phyloP scores from a whole-genome alignment of 1,284 basidiomycete species.

The Melampsora americana region DNA sequence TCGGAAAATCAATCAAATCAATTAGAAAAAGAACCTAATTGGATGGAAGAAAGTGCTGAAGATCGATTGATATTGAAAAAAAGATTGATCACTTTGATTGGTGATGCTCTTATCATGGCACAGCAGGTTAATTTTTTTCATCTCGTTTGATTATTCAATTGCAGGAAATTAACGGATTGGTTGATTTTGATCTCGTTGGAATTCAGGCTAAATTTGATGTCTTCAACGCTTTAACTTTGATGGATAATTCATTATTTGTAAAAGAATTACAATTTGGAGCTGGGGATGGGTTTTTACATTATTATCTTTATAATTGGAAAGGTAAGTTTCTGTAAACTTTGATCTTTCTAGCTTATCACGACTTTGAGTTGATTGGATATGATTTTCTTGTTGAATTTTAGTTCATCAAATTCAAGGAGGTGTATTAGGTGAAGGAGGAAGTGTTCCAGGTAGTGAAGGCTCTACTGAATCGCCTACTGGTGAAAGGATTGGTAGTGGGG shows the following conservation, averaged over 20 bases:
- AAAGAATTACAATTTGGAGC: conserved; percentile 77
- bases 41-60: conserved; percentile 10
- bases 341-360: background rate
- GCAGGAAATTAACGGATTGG: background rate
- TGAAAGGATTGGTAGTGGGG: conserved; percentile 65
- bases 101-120: conserved; percentile 49
- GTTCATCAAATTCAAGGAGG: conserved; percentile 43
- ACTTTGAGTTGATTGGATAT: background rate
- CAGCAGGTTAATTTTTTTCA: conserved; percentile 46
- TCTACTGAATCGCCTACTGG: conserved; percentile 54
- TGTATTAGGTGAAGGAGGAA: conserved; percentile 50
- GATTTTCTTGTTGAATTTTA: conserved; percentile 10
- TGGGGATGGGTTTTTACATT: conserved; percentile 83
- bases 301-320: conserved; percentile 90
- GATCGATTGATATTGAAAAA: conserved; percentile 27
- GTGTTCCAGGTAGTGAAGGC: conserved; percentile 55
- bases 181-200: background rate
- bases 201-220: conserved; percentile 80
- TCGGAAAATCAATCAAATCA: conserved; percentile 48
- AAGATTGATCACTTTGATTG: conserved; percentile 40
- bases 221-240: conserved; percentile 87
- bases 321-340: conserved; percentile 62
- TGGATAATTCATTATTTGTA: conserved; percentile 85
- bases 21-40: conserved; percentile 44
- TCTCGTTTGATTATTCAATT: background rate